Conservation (phyloP, 495 filamentous ascomycete genomes). For the Talaromyces wortmannii region DNA sequence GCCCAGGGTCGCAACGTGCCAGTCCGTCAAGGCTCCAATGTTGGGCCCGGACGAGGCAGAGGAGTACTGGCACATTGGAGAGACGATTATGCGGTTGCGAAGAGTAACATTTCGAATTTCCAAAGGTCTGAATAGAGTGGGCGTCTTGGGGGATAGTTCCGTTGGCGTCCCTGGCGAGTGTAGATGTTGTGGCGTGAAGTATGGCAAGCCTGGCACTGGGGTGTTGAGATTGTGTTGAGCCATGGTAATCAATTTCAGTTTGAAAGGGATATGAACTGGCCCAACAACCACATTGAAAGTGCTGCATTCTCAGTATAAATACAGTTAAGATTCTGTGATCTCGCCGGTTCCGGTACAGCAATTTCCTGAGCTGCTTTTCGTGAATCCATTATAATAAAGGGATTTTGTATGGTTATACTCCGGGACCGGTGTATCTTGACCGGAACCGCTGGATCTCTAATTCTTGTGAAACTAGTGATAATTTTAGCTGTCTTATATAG, state of each 20-base stretch:
- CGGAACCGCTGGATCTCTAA: neutral
- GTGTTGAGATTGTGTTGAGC: neutral
- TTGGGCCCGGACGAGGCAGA: conserved; percentile 25
- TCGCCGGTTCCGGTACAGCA: neutral
- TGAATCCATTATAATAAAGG: neutral
- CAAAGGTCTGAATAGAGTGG: conserved; percentile 51
- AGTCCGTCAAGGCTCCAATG: conserved; percentile 50
- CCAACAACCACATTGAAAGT: neutral
- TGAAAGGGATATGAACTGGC: neutral
- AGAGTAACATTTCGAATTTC: conserved; percentile 50
- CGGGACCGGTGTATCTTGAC: neutral
- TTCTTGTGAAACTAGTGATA: too few relatives aligned
- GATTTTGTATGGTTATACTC: neutral
- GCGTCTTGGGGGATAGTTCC: conserved; percentile 21
- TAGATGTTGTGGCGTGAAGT: conserved; percentile 43
- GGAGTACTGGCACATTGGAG: conserved; percentile 47
- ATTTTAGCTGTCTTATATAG: too few relatives aligned
- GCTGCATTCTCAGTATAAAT: neutral
- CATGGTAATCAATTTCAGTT: neutral
- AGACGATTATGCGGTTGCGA: conserved; percentile 53
- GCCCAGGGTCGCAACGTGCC: conserved; percentile 52
- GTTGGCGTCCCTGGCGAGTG: conserved; percentile 41
- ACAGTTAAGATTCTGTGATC: neutral
- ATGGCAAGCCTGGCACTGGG: conserved; percentile 16
- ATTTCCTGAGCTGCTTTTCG: neutral